A percentile compares a stretch with the other conserved stretches of the same genome.
phyloP scores from a whole-genome alignment of 192 early-diverging fungal genomes.

The Podila clonocystis region DNA sequence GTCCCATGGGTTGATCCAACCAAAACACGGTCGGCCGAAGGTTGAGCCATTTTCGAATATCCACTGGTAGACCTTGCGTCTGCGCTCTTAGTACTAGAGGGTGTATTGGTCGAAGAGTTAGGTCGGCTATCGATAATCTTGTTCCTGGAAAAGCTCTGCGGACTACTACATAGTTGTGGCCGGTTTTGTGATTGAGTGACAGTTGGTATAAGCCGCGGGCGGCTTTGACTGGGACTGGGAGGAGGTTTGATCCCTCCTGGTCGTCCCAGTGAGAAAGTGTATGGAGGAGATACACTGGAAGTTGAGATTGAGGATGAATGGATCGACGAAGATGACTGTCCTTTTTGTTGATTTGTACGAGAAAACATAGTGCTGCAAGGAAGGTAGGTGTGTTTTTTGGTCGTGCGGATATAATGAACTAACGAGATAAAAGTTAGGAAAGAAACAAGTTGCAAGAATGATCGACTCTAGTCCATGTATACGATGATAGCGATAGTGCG shows the following conservation, averaged over 20 bases:
- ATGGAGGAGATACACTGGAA: background rate
- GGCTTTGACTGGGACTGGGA: background rate
- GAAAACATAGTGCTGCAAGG: no score
- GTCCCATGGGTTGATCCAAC: background rate
- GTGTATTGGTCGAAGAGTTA: background rate
- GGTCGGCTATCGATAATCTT: background rate
- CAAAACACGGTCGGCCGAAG: background rate
- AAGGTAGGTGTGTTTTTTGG: no score
- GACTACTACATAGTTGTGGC: background rate
- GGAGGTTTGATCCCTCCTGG: conserved; percentile 1
- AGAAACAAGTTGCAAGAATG: no score
- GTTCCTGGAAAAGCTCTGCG: background rate
- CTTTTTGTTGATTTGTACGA: background rate
- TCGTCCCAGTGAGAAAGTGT: conserved; percentile 9
- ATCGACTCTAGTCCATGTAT: no score
- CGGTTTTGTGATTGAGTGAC: background rate
- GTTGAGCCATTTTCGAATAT: background rate
- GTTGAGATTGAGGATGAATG: background rate
- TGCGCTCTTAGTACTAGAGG: background rate
- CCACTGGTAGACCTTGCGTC: background rate
- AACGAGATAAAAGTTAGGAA: no score
- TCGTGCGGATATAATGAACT: no score
- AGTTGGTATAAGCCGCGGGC: background rate
- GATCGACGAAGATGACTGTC: background rate
- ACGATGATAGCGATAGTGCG: no score